A percentile compares a stretch with the other conserved stretches of the same genome.
phyloP scores from a whole-genome alignment of 805 yeast species.

The Cyberlindnera mycetangii region DNA sequence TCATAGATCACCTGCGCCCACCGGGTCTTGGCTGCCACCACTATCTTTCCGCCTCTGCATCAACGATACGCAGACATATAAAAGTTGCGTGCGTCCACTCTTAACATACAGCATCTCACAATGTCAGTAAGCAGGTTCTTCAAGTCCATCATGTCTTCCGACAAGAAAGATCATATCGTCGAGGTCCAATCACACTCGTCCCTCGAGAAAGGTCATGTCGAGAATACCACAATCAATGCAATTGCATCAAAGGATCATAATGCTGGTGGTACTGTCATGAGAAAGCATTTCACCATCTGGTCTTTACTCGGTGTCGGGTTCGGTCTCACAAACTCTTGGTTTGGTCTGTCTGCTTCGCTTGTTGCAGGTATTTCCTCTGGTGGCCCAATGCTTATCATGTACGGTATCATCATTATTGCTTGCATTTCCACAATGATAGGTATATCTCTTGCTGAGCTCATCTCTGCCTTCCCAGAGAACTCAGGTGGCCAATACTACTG shows the following conservation, averaged over 20 bases:
- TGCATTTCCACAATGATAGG: constrained; percentile 46
- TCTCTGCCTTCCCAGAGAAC: constrained; percentile 47
- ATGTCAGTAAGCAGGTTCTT: constrained; percentile 7
- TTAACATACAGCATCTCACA: neutral
- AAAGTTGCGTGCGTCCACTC: neutral
- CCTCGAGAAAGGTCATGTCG: constrained; percentile 15
- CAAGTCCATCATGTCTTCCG: constrained; percentile 9
- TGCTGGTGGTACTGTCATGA: constrained; percentile 14
- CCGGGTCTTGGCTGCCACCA: too few relatives aligned
- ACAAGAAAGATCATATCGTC: constrained; percentile 8
- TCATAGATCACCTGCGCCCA: neutral
- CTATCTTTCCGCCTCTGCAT: too few relatives aligned
- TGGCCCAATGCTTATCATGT: constrained; percentile 55
- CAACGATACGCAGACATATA: too few relatives aligned
- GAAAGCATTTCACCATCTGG: constrained; percentile 38
- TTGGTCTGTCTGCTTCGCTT: constrained; percentile 55
- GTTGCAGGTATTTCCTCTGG: constrained; percentile 54
- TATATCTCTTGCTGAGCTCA: constrained; percentile 49
- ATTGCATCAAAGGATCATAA: constrained; percentile 9
- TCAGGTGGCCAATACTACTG: constrained; percentile 62
- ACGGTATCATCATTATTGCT: constrained; percentile 53
- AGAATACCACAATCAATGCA: constrained; percentile 11
- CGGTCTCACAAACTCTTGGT: constrained; percentile 61
- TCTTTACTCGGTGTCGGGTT: constrained; percentile 57
- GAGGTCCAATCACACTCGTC: constrained; percentile 4